Evolutionary conservation across 2,329 filamentous ascomycete species (phyloP), one percentile per base, ranked within the genome.

Genomic region (Talaromyces sp.): DNA sequence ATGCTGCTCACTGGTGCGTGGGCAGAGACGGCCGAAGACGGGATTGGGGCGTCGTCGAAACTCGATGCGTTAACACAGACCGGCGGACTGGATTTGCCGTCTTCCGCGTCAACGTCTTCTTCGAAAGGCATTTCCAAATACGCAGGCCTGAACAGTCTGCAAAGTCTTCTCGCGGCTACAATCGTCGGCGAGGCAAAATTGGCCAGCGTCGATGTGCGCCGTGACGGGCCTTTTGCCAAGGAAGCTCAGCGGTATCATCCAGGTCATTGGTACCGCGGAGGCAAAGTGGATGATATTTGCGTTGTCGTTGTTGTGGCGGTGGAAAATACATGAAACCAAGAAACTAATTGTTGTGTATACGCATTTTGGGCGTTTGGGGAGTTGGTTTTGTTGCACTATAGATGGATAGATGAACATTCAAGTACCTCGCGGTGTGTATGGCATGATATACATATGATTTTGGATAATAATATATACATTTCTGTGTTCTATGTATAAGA

Each of bases 221-320:
- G 90, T 57, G 90, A 97, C 72, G 92, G 93, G 0, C 94, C 94
- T 0, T 99, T 99, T 74, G 92, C 94, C 46, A 96, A 91, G 75
- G 92, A 97, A 74, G 91, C 97, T 21, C 91, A 94, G 72, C 90
- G 88, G 70, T 87, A 90, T 70, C 96, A 90, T 67, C 93, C 94
- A 0, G 81, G 88, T 41, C 93, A 97, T 74, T 85, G 87, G 61
- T 99, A 91, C 85, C 86, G 86, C 61, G 94, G 94, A 61, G 94
- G 94, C 57, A 99, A 99, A 75, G 85, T 95, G 21, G 94, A 99
- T 72, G 94, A 99, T 74, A 97, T 99, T 61, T 93, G 91, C 69
- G 91, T 91, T 4, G 80, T 99, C 56, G 87, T 92, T 14, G 85
- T 88, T 32, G 80, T 96, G 31, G 91, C 90, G 1, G 86, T 9